These are phyloP conservation scores for Coniferiporia weirii DNA, from an alignment of 1,284 basidiomycete species.

Conservation along the genomic window DNA sequence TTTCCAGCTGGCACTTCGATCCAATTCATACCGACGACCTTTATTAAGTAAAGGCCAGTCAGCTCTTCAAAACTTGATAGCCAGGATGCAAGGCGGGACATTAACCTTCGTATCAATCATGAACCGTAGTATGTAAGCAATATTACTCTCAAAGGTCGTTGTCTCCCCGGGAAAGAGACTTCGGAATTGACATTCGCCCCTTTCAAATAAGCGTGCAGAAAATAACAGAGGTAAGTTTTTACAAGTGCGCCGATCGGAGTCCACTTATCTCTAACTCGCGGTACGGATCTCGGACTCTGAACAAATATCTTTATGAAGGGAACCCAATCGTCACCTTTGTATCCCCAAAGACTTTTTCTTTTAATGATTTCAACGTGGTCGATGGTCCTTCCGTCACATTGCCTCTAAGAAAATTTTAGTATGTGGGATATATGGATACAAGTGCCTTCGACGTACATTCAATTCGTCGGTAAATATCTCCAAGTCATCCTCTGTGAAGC, in stretches of 20 bases:
- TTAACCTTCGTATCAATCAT: slow-evolving; percentile 92
- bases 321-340: slow-evolving; percentile 71
- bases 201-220: slow-evolving; percentile 76
- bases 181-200: slow-evolving; percentile 72
- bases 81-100: not conserved
- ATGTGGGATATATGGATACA: not conserved
- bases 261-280: slow-evolving; percentile 89
- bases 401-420: slow-evolving; percentile 24
- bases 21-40: slow-evolving; percentile 98
- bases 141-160: slow-evolving; percentile 88
- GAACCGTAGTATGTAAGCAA: slow-evolving; percentile 83
- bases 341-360: slow-evolving; percentile 81
- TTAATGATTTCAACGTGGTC: slow-evolving; percentile 55
- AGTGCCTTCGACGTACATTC: slow-evolving; percentile 53
- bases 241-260: slow-evolving; percentile 2
- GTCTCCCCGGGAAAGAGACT: slow-evolving; percentile 55
- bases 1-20: slow-evolving; percentile 82
- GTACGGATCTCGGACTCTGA: slow-evolving; percentile 66
- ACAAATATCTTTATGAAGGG: slow-evolving; percentile 84
- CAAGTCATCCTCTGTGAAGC: slow-evolving; percentile 68
- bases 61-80: not conserved
- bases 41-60: slow-evolving; percentile 8
- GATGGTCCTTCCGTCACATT: slow-evolving; percentile 37
- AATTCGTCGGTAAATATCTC: slow-evolving; percentile 62
- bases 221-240: slow-evolving; percentile 6